Conservation (phyloP, 2,329 filamentous ascomycete genomes). For the Sarocladium oryzae region DNA sequence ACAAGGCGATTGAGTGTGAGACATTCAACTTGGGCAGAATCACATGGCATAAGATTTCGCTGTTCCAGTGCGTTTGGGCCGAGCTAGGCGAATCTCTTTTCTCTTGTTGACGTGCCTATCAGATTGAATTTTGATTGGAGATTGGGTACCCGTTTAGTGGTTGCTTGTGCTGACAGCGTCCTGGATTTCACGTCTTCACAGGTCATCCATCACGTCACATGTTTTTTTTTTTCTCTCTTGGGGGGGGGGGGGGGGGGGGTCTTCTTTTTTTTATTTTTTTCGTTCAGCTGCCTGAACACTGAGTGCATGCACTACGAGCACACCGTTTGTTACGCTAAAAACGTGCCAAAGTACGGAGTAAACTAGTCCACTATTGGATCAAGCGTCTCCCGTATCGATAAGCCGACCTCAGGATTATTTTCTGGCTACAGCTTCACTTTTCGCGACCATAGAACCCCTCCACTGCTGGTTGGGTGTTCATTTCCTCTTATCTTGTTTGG, state of each 20-base stretch:
- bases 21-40: no score
- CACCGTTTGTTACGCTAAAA: not conserved
- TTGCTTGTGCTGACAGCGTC: no score
- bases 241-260: no score
- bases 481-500: no score
- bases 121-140: not conserved
- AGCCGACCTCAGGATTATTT: not conserved
- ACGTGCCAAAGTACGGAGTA: no score
- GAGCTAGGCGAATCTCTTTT: not conserved
- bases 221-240: not conserved
- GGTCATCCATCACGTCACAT: not conserved
- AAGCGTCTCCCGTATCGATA: slow-evolving; percentile 1
- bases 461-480: no score
- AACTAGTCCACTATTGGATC: not conserved
- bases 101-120: not conserved
- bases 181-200: no score
- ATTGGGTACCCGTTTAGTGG: no score
- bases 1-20: not conserved
- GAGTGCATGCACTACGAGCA: not conserved
- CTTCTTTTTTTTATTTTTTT: no score
- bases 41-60: no score
- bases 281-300: not conserved
- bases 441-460: slow-evolving; percentile 4
- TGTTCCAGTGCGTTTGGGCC: no score
- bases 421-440: slow-evolving; percentile 7